phyloP scores from a whole-genome alignment of 208 protist species.

The Angomonas ambiguus region DNA sequence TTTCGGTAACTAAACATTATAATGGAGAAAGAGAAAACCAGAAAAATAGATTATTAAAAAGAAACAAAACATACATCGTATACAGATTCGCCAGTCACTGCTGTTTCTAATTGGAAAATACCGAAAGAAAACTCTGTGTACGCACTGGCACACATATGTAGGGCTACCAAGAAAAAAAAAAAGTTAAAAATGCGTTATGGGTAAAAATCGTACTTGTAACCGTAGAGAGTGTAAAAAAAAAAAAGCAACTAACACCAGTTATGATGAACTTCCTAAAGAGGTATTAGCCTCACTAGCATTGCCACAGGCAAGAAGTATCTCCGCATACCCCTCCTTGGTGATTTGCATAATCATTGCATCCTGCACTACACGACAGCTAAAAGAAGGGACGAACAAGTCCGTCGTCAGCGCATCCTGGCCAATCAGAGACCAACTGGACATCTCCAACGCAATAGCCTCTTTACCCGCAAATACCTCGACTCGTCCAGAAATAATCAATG shows the following conservation, averaged over 20 bases:
- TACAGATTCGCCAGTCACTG: no score
- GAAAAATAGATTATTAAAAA: no score
- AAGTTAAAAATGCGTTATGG: no score
- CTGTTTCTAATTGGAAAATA: no score
- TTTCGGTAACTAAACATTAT: no score
- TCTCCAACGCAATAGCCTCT: slow-evolving; percentile 77
- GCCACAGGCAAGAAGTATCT: slow-evolving; percentile 49
- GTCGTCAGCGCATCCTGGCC: slow-evolving; percentile 57
- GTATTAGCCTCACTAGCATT: slow-evolving; percentile 13
- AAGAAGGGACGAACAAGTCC: slow-evolving; percentile 67
- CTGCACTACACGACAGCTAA: slow-evolving; percentile 87
- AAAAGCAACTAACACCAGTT: background rate
- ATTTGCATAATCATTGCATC: slow-evolving; percentile 84
- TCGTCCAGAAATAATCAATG: slow-evolving; percentile 74
- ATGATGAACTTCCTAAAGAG: slow-evolving; percentile 1
- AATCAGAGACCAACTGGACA: slow-evolving; percentile 81
- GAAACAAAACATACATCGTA: no score
- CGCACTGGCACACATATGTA: no score
- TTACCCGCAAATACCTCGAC: slow-evolving; percentile 86
- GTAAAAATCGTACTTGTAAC: background rate
- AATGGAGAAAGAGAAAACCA: no score
- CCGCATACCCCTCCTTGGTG: slow-evolving; percentile 49
- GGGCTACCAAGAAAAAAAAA: no score
- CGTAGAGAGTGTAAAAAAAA: background rate
- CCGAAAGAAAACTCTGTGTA: no score